These are phyloP conservation scores for Lactifluus pinguis DNA, from an alignment of 768 basidiomycete species.

Conservation along the genomic window DNA sequence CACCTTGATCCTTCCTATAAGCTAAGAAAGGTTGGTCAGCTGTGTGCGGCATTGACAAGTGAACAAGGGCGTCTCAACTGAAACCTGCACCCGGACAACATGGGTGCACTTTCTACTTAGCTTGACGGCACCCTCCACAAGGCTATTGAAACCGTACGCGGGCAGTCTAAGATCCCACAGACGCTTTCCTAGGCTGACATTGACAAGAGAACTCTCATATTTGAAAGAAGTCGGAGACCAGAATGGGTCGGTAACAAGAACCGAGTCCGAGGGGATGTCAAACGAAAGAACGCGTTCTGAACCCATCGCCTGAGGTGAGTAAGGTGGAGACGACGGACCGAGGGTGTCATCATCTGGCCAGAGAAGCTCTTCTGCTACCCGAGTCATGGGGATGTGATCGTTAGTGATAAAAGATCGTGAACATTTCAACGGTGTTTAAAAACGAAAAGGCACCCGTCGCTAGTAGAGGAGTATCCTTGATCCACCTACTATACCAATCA, in stretches of 20 bases:
- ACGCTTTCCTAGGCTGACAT: slow-evolving; percentile 33
- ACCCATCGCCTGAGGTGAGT: neutral
- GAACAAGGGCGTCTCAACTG: slow-evolving; percentile 24
- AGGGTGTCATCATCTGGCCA: neutral
- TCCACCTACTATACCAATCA: too few relatives aligned
- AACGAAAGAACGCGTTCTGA: neutral
- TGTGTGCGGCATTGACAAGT: neutral
- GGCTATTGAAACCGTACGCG: slow-evolving; percentile 34
- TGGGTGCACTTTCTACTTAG: slow-evolving; percentile 30
- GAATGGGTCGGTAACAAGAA: neutral
- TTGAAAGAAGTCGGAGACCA: slow-evolving; percentile 13
- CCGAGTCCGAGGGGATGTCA: neutral
- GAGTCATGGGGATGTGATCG: neutral
- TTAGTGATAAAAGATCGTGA: too few relatives aligned
- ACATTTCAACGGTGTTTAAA: too few relatives aligned
- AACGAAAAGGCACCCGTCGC: too few relatives aligned
- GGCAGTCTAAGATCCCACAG: slow-evolving; percentile 32
- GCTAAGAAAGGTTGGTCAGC: slow-evolving; percentile 22
- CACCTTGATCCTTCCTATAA: slow-evolving; percentile 31
- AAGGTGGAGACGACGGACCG: slow-evolving; percentile 3
- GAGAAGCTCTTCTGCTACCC: neutral
- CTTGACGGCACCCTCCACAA: slow-evolving; percentile 32
- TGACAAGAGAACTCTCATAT: slow-evolving; percentile 33
- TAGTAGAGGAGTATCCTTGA: too few relatives aligned
- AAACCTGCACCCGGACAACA: slow-evolving; percentile 31